Base-by-base conservation (phyloP, 192 early-diverging fungal species). In the Dissophora globulifera region DNA sequence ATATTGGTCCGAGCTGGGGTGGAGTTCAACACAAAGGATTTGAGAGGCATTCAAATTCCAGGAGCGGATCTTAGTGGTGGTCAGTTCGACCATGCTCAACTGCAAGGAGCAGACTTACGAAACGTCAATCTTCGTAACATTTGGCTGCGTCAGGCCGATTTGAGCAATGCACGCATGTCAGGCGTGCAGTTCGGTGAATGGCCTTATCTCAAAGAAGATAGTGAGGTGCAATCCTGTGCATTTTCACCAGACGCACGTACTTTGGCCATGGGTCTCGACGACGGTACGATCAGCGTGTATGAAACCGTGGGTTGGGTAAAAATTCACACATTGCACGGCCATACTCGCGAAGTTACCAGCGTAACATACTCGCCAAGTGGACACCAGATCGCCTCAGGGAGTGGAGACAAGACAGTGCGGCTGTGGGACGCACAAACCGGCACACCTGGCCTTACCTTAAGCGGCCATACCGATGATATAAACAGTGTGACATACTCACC, bases 151-250 rank as follows among this genome's bases (percentile, higher is more conserved):
- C 23, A 43, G 16, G 40, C 40, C 6, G 35, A 56, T 42, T 56
- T 56, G 31, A 41, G 35, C 38, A 17, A 42, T 4, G 54, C 54
- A 8, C 16, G 3, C 9, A 56, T 56, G 54, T 22, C 32, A 11
- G 40, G 38, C 23, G 54, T 42, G 20, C n/a, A 38, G 12, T 56
- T 56, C 41, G 54, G 54, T 15, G 54, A 56, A 38, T 56, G 38
- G 32, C 54, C 54, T 19, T 41, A 38, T 17, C 40, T 56, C 38
- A 17, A 3, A 19, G 19, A 33, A 10, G 40, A 56, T 1, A 42
- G 20, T 17, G 20, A 26, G 1, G 20, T 57, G 9, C 9, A 1
- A 3, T 57, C 19, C 6, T 57, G 54, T 7, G 38, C 38, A 11
- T 20, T 25, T 42, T 57, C 54, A 0, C 32, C 32, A 20, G 54